phyloP scores from a whole-genome alignment of 495 filamentous ascomycete genomes.

The Physcia stellaris region DNA sequence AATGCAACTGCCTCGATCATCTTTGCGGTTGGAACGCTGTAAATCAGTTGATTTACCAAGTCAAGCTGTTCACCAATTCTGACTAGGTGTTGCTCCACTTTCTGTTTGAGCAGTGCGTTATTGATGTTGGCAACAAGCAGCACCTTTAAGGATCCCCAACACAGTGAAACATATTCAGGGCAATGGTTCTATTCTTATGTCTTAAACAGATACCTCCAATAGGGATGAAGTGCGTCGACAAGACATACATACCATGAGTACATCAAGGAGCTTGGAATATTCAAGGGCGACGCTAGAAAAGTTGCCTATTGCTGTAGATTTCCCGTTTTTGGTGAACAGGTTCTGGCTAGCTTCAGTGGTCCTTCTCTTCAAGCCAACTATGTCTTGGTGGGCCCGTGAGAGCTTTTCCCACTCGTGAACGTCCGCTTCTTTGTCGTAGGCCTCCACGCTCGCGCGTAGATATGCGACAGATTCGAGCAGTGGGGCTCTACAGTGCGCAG shows the following conservation, averaged over 20 bases:
- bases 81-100: conserved; percentile 6
- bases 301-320: too few relatives aligned
- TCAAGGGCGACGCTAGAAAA: too few relatives aligned
- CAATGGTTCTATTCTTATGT: too few relatives aligned
- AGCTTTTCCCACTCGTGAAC: conserved; percentile 8
- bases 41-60: conserved; percentile 12
- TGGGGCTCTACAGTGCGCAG: conserved; percentile 3
- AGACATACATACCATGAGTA: too few relatives aligned
- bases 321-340: too few relatives aligned
- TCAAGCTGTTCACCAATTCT: conserved; percentile 8
- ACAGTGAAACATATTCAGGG: conserved; percentile 9
- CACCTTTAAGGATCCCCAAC: conserved; percentile 10
- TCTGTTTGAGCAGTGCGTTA: conserved; percentile 9
- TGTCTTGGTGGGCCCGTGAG: not conserved
- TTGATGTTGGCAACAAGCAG: conserved; percentile 12
- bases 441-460: conserved; percentile 5
- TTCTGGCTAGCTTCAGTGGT: too few relatives aligned
- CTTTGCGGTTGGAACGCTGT: conserved; percentile 9
- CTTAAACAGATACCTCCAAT: too few relatives aligned
- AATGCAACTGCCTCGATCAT: conserved; percentile 11
- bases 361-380: too few relatives aligned
- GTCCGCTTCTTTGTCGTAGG: conserved; percentile 8
- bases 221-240: too few relatives aligned
- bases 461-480: conserved; percentile 6
- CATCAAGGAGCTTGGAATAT: conserved; percentile 14